These are phyloP conservation scores for Saussurea involucrata DNA, from an alignment of 129 eudicot genomes.

Conservation along the genomic window DNA sequence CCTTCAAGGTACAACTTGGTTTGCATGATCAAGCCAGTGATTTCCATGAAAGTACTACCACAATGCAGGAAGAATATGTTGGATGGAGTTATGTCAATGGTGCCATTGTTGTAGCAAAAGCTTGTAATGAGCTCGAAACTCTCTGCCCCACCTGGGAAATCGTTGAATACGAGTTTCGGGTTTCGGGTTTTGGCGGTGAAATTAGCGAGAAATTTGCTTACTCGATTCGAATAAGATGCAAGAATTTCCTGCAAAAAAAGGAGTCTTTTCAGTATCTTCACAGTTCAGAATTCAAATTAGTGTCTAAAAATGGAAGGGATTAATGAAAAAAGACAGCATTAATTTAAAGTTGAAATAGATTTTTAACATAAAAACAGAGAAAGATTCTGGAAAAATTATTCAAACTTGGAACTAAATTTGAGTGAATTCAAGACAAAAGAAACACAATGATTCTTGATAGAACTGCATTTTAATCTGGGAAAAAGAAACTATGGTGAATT, in stretches of 20 bases:
- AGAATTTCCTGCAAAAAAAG: constrained; percentile 42
- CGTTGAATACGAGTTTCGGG: constrained; percentile 40
- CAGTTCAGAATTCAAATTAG: background rate
- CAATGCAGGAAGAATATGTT: constrained; percentile 43
- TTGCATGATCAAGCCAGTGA: constrained; percentile 39
- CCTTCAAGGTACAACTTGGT: constrained; percentile 29
- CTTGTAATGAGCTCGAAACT: constrained; percentile 57
- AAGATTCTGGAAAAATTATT: background rate
- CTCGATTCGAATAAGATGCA: constrained; percentile 39
- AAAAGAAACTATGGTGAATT: background rate
- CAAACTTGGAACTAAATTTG: background rate
- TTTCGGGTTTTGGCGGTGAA: background rate
- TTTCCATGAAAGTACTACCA: constrained; percentile 52
- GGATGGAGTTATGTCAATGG: constrained; percentile 38
- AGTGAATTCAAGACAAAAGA: background rate
- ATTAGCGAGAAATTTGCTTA: constrained; percentile 24
- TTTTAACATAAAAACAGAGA: background rate
- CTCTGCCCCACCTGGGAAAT: constrained; percentile 64
- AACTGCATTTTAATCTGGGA: background rate
- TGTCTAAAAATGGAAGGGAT: background rate
- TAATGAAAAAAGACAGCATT: background rate
- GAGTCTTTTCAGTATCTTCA: background rate
- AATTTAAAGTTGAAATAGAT: background rate
- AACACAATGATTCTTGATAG: background rate
- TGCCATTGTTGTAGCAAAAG: constrained; percentile 60